A percentile compares a stretch with the other conserved stretches of the same genome.
Conservation (phyloP, 805 yeast genomes). For the Candida coquimbonensis region DNA sequence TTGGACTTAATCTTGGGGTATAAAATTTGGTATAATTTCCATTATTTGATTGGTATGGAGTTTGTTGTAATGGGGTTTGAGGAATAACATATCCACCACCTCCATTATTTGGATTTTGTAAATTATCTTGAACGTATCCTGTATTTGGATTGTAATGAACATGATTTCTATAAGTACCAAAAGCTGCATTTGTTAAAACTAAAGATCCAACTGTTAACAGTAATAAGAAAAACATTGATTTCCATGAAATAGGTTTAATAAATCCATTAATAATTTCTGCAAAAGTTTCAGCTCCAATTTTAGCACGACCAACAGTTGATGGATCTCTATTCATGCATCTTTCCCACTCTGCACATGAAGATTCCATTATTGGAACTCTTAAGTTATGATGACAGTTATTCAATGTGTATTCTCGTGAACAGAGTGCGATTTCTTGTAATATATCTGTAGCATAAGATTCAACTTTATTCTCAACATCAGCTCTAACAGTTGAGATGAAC, state of each 20-base stretch:
- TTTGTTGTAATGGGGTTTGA: slow-evolving; percentile 16
- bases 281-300: slow-evolving; percentile 71
- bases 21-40: slow-evolving; percentile 4
- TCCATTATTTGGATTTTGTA: slow-evolving; percentile 7
- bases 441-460: slow-evolving; percentile 55
- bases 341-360: slow-evolving; percentile 66
- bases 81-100: slow-evolving; percentile 5
- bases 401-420: slow-evolving; percentile 60
- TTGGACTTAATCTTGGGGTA: slow-evolving; percentile 7
- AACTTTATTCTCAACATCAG: slow-evolving; percentile 68
- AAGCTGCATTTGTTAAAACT: slow-evolving; percentile 42
- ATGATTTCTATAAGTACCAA: slow-evolving; percentile 34
- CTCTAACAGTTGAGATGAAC: slow-evolving; percentile 47
- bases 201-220: slow-evolving; percentile 45
- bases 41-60: slow-evolving; percentile 4
- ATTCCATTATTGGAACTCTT: slow-evolving; percentile 71
- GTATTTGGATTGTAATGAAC: slow-evolving; percentile 8
- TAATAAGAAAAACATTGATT: slow-evolving; percentile 47
- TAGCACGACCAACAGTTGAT: slow-evolving; percentile 54
- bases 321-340: slow-evolving; percentile 82
- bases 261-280: slow-evolving; percentile 80
- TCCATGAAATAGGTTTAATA: slow-evolving; percentile 62
- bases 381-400: slow-evolving; percentile 63
- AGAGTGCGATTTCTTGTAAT: slow-evolving; percentile 54
- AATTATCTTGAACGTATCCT: neutral